These are phyloP conservation scores for Acanthamoeba castellanii DNA, from an alignment of 208 protist species.

Conservation along the genomic window DNA sequence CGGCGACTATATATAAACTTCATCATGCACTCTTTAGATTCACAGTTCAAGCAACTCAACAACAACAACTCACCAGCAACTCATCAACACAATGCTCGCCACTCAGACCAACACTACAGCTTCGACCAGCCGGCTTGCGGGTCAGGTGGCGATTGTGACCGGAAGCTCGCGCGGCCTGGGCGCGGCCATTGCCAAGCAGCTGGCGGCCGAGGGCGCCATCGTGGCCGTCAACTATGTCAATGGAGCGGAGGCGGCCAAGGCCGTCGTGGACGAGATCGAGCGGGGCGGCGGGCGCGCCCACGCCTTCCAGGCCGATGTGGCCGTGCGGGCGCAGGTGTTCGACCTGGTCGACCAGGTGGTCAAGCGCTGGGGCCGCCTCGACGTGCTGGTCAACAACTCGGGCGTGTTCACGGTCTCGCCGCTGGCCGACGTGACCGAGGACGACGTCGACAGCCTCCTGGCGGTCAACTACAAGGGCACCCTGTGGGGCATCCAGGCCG, in stretches of 20 bases:
- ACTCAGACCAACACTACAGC: background rate
- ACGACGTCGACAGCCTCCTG: background rate
- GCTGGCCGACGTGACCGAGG: background rate
- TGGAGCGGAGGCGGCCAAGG: too few species aligned
- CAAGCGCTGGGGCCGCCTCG: background rate
- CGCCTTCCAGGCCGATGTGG: too few species aligned
- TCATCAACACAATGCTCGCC: background rate
- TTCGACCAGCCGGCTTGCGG: conserved; percentile 20
- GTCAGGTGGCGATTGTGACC: conserved; percentile 43
- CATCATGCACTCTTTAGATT: too few species aligned
- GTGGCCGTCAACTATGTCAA: too few species aligned
- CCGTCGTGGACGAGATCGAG: too few species aligned
- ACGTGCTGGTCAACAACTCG: conserved; percentile 33
- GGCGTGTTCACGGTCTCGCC: background rate
- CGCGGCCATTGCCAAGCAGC: background rate
- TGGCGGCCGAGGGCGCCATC: background rate
- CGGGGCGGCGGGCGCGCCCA: too few species aligned
- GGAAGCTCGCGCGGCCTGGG: conserved; percentile 32
- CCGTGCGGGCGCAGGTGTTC: too few species aligned
- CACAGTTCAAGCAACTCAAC: background rate
- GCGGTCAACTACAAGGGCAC: conserved; percentile 7
- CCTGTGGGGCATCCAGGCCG: background rate
- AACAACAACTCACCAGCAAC: background rate
- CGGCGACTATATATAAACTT: too few species aligned
- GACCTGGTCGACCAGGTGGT: background rate